Evolutionary conservation across 2,329 filamentous ascomycete species (phyloP).

Genomic region (Sordariomycetes sp.): DNA sequence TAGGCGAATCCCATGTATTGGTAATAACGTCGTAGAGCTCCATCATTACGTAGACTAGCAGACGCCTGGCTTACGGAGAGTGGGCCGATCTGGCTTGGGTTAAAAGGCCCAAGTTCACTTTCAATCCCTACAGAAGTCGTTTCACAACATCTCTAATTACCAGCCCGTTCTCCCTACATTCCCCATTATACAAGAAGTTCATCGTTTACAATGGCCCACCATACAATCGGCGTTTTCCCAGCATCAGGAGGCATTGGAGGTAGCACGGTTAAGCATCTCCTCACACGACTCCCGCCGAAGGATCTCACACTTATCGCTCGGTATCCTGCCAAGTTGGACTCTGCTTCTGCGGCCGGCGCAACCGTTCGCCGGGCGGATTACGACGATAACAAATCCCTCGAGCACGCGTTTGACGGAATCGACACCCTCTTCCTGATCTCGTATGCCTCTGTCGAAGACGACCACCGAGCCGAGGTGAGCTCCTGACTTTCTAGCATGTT

Average conservation of each 20-base stretch:
- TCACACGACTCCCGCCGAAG: constrained; percentile 27
- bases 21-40: too few relatives aligned
- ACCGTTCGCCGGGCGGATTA: constrained; percentile 41
- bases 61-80: too few relatives aligned
- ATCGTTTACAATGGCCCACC: too few relatives aligned
- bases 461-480: constrained; percentile 24
- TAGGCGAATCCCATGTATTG: too few relatives aligned
- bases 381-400: constrained; percentile 31
- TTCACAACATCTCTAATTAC: too few relatives aligned
- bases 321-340: constrained; percentile 27
- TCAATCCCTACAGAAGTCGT: too few relatives aligned
- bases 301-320: constrained; percentile 36
- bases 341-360: constrained; percentile 28
- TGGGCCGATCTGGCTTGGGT: too few relatives aligned
- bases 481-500: constrained; percentile 9
- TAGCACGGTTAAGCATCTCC: constrained; percentile 37
- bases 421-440: constrained; percentile 45
- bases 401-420: constrained; percentile 34
- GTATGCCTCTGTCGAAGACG: constrained; percentile 35
- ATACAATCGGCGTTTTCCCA: constrained; percentile 36
- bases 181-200: too few relatives aligned
- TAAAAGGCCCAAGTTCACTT: too few relatives aligned
- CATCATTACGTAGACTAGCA: too few relatives aligned
- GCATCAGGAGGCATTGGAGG: constrained; percentile 40
- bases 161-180: too few relatives aligned